Base-by-base conservation (phyloP, 148 eudicot species). In the Suaeda aralocaspica region DNA sequence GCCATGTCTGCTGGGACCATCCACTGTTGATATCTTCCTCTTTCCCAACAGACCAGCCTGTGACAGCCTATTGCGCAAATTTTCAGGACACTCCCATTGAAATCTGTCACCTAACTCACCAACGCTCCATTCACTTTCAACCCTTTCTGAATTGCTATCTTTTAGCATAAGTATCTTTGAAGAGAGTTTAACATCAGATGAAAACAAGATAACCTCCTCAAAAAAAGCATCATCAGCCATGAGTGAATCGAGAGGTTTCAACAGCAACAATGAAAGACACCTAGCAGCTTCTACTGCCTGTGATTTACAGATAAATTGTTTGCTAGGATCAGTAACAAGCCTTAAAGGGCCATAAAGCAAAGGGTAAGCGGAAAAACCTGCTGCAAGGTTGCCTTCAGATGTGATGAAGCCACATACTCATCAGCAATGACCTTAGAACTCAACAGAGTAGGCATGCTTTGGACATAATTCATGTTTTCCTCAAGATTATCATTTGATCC, bases 71-170 rank as follows among this genome's bases (percentile, higher is more conserved):
- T 85, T 85, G 33, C 90, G 88, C 74, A 88, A 74, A 78, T 88
- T 93, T 82, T 93, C 98, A 68, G 99, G 93, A 64, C 96, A 95
- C 55, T 95, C 99, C 99, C 99, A 95, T 50, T 73, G 78, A 74
- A 87, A 91, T 68, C 70, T 86, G 9, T 87, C 91, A 45, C 83
- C 80, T 52, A 84, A 74, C 69, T 81, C 97, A 45, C 79, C 82
- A 51, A 80, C 30, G 58, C 67, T 73, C 66, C 72, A 70, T 24
- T 83, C 81, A 86, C 80, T 85, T 36, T 89, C 92, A 39, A 82
- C 82, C 69, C 84, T 85, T 59, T 84, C 86, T 33, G 84, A 76
- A 65, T 83, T 82, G 71, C 82, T 68, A 74, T 89, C 85, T 8
- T 86, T 73, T 67, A 91, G 61, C 66, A 79, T 68, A 67, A 74